These are phyloP conservation scores for Glarea lozoyensis DNA, from an alignment of 495 filamentous ascomycete genomes.

Conservation along the genomic window DNA sequence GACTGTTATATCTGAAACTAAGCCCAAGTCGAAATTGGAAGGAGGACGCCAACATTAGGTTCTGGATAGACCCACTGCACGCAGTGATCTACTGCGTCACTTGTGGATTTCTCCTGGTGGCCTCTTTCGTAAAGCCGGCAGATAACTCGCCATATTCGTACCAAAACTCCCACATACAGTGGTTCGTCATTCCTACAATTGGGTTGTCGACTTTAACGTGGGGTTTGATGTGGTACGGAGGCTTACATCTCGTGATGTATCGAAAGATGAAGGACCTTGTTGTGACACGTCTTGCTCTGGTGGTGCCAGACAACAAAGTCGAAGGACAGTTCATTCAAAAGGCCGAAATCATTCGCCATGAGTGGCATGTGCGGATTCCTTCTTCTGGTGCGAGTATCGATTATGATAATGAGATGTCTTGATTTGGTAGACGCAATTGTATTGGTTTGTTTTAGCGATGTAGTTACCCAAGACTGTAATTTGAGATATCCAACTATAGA, in stretches of 20 bases:
- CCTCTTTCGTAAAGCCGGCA: constrained; percentile 1
- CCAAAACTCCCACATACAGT: not conserved
- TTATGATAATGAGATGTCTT: no score
- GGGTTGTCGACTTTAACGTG: not conserved
- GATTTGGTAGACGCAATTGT: no score
- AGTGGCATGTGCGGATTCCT: constrained; percentile 4
- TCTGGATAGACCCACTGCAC: constrained; percentile 6
- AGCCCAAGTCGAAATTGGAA: constrained; percentile 4
- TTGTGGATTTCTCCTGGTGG: constrained; percentile 2
- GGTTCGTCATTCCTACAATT: constrained; percentile 4
- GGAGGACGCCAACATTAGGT: not conserved
- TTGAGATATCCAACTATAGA: no score
- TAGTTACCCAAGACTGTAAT: no score
- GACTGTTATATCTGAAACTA: constrained; percentile 12
- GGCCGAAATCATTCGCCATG: constrained; percentile 4
- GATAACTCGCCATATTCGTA: constrained; percentile 3
- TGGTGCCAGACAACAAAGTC: not conserved
- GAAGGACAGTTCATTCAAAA: constrained; percentile 6
- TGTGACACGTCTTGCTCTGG: constrained; percentile 1
- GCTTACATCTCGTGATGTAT: constrained; percentile 3
- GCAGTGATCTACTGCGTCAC: not conserved
- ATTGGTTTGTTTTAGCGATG: no score
- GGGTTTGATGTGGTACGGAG: constrained; percentile 6
- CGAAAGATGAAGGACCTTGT: not conserved
- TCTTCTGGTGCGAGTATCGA: not conserved